Percentiles rank a stretch among this genome's conserved stretches.
Evolutionary conservation across 176 grass and related monocot species (phyloP).

Genomic region (Ampelocalamus luodianensis): DNA sequence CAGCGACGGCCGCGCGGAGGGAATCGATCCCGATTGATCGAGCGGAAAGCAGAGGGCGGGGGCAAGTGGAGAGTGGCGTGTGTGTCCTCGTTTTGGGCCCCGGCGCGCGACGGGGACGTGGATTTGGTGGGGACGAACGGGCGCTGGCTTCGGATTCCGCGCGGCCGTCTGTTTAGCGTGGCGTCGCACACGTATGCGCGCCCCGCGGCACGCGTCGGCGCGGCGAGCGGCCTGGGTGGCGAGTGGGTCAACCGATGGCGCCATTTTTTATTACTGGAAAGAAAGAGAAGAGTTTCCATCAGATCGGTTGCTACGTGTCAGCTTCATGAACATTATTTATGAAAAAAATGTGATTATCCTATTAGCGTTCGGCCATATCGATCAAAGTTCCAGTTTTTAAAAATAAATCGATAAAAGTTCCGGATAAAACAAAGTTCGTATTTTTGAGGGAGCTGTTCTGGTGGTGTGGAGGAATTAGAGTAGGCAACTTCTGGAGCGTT

Average conservation of each 20-base stretch:
- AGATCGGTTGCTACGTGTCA: too few species aligned
- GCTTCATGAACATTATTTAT: neutral
- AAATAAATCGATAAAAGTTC: too few species aligned
- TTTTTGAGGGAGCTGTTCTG: too few species aligned
- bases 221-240: neutral
- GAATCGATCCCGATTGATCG: neutral
- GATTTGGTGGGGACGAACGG: neutral
- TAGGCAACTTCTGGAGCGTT: too few species aligned
- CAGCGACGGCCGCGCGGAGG: neutral
- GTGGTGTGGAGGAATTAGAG: too few species aligned
- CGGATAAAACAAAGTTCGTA: neutral
- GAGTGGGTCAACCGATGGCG: too few species aligned
- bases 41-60: neutral
- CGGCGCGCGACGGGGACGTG: neutral
- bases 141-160: neutral
- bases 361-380: too few species aligned
- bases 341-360: too few species aligned
- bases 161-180: neutral
- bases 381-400: too few species aligned
- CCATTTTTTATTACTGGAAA: too few species aligned
- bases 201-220: too few species aligned
- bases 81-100: neutral
- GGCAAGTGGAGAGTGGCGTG: neutral
- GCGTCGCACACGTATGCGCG: slow-evolving; percentile 29
- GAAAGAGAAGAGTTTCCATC: too few species aligned